These are phyloP conservation scores for Speleostelium caveatum DNA, from an alignment of 78 protist genomes.

Conservation along the genomic window DNA sequence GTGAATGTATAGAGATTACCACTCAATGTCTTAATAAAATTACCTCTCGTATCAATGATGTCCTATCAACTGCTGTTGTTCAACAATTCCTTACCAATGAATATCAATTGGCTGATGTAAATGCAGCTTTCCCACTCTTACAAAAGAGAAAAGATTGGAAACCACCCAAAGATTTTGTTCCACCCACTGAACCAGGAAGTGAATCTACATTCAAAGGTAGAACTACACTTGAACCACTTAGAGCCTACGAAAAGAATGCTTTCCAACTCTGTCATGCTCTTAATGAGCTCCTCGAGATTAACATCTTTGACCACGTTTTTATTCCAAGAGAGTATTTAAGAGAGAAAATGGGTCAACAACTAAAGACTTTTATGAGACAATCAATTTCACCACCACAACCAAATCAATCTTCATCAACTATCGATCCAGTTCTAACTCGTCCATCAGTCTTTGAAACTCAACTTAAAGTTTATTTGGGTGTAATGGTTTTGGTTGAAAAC, in stretches of 20 bases:
- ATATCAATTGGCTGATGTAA: constrained; percentile 72
- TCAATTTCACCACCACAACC: constrained; percentile 16
- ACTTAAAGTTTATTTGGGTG: constrained; percentile 57
- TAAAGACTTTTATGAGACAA: constrained; percentile 55
- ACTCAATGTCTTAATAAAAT: constrained; percentile 27
- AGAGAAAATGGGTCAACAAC: constrained; percentile 48
- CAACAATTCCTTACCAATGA: constrained; percentile 11
- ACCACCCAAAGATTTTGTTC: constrained; percentile 84
- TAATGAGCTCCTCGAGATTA: constrained; percentile 71
- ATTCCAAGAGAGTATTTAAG: constrained; percentile 76
- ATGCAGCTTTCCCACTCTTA: constrained; percentile 69
- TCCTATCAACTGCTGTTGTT: constrained; percentile 22
- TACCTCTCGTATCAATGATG: constrained; percentile 32
- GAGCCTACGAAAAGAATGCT: constrained; percentile 64
- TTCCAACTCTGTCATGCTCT: constrained; percentile 71
- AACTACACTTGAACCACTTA: constrained; percentile 38
- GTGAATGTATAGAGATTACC: constrained; percentile 58
- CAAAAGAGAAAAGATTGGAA: constrained; percentile 81
- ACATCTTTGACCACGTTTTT: constrained; percentile 47
- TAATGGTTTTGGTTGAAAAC: constrained; percentile 63
- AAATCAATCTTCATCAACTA: not conserved
- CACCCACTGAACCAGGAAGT: constrained; percentile 77
- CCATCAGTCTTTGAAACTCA: constrained; percentile 32
- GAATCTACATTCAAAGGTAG: constrained; percentile 50
- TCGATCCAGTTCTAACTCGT: constrained; percentile 47